Evolutionary conservation across 805 yeast species (phyloP), one percentile per base, ranked within the genome.

Genomic region (Wickerhamiella domercqiae): DNA sequence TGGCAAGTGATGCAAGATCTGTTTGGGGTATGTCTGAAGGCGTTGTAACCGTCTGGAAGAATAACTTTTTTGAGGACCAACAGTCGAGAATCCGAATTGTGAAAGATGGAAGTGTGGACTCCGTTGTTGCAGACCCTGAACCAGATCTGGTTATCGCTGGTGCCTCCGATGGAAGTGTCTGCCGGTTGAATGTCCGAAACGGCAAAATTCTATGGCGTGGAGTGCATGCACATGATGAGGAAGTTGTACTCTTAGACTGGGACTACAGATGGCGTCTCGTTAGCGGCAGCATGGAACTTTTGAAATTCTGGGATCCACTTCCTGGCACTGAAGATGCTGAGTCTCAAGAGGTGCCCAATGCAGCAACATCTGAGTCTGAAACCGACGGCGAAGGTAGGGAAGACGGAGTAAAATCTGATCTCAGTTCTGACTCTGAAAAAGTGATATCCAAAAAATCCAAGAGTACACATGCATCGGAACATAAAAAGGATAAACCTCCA

Each of bases 21-120:
- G 70, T 78, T 3, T 84, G 86, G 47, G 87, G 94, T 32, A 84
- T 83, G 78, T 83, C 93, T 13, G 90, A 78, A 51, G 97, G 97
- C 3, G 70, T 82, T 11, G 66, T 83, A 5, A 83, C 97, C 0
- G 63, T 79, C 11, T 87, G 98, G 98, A 82, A 81, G 51, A 69
- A 69, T 31, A 67, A 74, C 43, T 51, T 53, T 22, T 47, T 61
- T 39, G 44, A 42, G 16, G 96, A 87, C 56, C 96, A 87, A 59
- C 64, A 83, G 34, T 69, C 79, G 9, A 63, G 97, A 40, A 70
- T 87, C 15, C 73, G 73, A 44, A 64, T 86, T 6, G 64, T 72
- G 29, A 44, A 45, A 25, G 78, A 68, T 32, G 80, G 78, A 25
- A 76, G 87, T 15, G 69, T 84, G 14, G 95, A 84, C 51, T 67